Base-by-base conservation (phyloP, 139 green algal genomes). In the Auxenochlorella pyrenoidosa region DNA sequence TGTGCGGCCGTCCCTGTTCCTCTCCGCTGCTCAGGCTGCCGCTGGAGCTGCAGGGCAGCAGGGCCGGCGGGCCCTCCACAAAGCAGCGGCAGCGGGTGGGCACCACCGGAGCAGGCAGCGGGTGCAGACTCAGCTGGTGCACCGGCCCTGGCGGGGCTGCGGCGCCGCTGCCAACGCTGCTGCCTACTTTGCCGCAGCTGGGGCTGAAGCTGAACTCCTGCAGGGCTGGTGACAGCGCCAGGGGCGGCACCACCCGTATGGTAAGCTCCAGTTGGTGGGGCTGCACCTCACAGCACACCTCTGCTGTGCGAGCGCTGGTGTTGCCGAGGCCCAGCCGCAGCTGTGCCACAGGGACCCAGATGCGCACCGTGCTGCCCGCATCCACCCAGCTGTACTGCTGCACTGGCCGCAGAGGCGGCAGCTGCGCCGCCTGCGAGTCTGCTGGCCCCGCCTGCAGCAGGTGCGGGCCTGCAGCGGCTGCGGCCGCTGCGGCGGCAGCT, bases 341-440 rank as follows among this genome's bases (percentile, higher is more conserved):
- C 65, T 59, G 83, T 5, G 36, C 43, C 83, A 87, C 44, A 1
- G 51, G 51, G 70, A 87, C 44, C 36, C 72, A 22, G 38, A 87
- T 8, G 19, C 10, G 34, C 36, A 87, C 40, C 10, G 12, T 28
- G 16, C 24, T 19, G 36, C 83, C 72, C 0, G 51, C 72, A 36
- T 87, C 83, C 28, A 36, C 34, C 83, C 83, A 87, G 38, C 54
- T 26, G 54, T 87, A 87, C 24, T 66, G 70, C 24, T 87, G 83
- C 71, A 87, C 15, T 6, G 66, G 83, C 36, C 28, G 51, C 10
- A 5, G 36, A 2, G 18, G 5, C 5, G 34, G 54, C 1, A 6
- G n/a, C 21, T 21, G 18, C 32, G 66, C n/a, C n/a, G n/a, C 22
- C 30, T 36, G 32, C 18, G 19, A 41, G 2, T 41, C 79, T 10